phyloP scores from a whole-genome alignment of 2,329 filamentous ascomycete genomes.

The Trichophyton mentagrophytes region DNA sequence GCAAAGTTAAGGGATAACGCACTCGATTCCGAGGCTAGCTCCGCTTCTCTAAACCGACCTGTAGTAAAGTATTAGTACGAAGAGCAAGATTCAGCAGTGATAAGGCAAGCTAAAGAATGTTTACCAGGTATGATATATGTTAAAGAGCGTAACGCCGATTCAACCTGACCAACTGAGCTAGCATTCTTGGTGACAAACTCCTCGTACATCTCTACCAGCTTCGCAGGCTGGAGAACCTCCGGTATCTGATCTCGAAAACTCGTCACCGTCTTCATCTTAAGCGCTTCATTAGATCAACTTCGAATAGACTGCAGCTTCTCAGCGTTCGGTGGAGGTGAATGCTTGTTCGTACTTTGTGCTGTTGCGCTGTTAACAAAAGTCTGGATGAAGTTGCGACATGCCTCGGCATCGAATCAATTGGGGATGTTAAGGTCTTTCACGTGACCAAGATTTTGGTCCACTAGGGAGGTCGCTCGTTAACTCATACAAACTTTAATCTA shows the following conservation, averaged over 20 bases:
- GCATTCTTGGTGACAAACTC: conserved; percentile 93
- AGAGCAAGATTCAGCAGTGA: no score
- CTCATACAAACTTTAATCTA: no score
- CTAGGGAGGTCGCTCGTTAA: no score
- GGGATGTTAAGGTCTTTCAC: background rate
- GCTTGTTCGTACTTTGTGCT: background rate
- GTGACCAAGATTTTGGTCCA: background rate
- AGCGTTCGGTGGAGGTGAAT: background rate
- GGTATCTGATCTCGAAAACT: conserved; percentile 20
- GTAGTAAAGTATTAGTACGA: background rate
- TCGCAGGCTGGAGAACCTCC: conserved; percentile 25
- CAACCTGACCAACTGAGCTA: conserved; percentile 85
- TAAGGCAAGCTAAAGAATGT: background rate
- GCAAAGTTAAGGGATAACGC: conserved; percentile 22
- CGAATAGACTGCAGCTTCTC: background rate
- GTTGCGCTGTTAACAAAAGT: background rate
- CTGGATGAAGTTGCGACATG: background rate
- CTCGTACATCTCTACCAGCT: conserved; percentile 30
- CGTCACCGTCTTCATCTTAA: conserved; percentile 23
- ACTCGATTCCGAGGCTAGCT: conserved; percentile 83
- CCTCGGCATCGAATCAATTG: background rate
- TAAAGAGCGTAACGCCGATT: conserved; percentile 79
- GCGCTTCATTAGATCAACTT: background rate
- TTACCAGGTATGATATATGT: conserved; percentile 86
- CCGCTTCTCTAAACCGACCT: conserved; percentile 54